A percentile compares a stretch with the other conserved stretches of the same genome.
These are phyloP conservation scores for Yarrowia sp. DNA, from an alignment of 805 yeast species.

Conservation along the genomic window DNA sequence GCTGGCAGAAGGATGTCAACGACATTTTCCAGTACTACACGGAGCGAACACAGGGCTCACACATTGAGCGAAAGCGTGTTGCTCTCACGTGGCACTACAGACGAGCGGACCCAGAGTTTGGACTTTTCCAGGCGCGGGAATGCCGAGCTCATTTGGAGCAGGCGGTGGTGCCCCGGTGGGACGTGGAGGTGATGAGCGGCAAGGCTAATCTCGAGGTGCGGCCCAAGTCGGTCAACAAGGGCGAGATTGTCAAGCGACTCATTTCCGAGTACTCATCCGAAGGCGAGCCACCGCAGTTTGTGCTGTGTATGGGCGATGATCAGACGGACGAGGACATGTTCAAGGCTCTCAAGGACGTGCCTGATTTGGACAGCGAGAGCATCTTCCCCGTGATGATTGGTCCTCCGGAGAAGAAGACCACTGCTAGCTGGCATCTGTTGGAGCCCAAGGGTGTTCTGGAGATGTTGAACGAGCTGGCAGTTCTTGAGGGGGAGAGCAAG, in stretches of 20 bases:
- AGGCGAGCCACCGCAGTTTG: conserved; percentile 68
- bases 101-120: conserved; percentile 89
- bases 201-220: conserved; percentile 97
- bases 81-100: conserved; percentile 98
- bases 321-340: conserved; percentile 98
- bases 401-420: conserved; percentile 80
- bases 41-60: conserved; percentile 85
- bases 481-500: background rate
- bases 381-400: conserved; percentile 87
- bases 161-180: conserved; percentile 61
- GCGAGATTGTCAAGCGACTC: conserved; percentile 85
- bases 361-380: conserved; percentile 41
- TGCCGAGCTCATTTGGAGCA: conserved; percentile 61
- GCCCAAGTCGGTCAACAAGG: conserved; percentile 91
- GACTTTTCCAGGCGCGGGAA: conserved; percentile 76
- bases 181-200: conserved; percentile 94
- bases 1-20: conserved; percentile 86
- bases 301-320: conserved; percentile 92
- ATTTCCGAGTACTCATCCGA: conserved; percentile 46
- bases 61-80: conserved; percentile 81
- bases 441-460: conserved; percentile 84
- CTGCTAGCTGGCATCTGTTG: conserved; percentile 78
- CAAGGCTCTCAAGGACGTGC: conserved; percentile 51
- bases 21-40: conserved; percentile 71
- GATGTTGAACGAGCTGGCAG: conserved; percentile 48